Evolutionary conservation across 805 yeast genomes (phyloP).

Genomic region (Cyberlindnera xylosilytica): DNA sequence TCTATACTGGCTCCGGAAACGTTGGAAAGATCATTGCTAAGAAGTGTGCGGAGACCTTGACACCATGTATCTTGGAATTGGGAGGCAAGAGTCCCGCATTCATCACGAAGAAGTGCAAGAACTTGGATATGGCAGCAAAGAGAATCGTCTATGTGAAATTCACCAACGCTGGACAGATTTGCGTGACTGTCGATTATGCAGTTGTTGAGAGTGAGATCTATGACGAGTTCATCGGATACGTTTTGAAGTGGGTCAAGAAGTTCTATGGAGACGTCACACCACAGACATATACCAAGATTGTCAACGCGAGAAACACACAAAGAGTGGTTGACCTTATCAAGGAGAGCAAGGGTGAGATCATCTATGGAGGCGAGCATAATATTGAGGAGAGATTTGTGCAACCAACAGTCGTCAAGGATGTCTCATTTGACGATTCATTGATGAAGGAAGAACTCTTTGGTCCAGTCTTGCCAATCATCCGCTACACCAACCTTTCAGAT

Average conservation of each 20-base stretch:
- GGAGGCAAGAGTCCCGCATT: constrained; percentile 93
- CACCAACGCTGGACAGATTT: constrained; percentile 84
- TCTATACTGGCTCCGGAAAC: constrained; percentile 76
- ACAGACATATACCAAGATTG: constrained; percentile 49
- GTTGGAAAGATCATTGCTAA: constrained; percentile 77
- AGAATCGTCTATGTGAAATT: constrained; percentile 79
- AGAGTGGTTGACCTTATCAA: constrained; percentile 43
- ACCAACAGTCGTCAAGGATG: constrained; percentile 72
- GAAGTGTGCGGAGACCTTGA: constrained; percentile 81
- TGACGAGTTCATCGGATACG: constrained; percentile 41
- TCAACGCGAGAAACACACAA: constrained; percentile 51
- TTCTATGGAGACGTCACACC: constrained; percentile 41
- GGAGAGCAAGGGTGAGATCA: constrained; percentile 44
- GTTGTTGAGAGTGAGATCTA: constrained; percentile 60
- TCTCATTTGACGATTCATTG: constrained; percentile 60
- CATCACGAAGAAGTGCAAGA: constrained; percentile 48
- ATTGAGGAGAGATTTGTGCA: constrained; percentile 47
- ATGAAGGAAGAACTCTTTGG: constrained; percentile 83
- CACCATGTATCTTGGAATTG: constrained; percentile 78
- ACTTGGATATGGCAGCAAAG: constrained; percentile 46
- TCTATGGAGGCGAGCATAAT: constrained; percentile 35
- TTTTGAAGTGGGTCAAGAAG: constrained; percentile 40
- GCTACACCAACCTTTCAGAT: constrained; percentile 43
- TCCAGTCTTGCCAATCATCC: constrained; percentile 76
- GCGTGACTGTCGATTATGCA: constrained; percentile 85